Conservation (phyloP, 2,329 filamentous ascomycete genomes). For the Orbilia quercus region DNA sequence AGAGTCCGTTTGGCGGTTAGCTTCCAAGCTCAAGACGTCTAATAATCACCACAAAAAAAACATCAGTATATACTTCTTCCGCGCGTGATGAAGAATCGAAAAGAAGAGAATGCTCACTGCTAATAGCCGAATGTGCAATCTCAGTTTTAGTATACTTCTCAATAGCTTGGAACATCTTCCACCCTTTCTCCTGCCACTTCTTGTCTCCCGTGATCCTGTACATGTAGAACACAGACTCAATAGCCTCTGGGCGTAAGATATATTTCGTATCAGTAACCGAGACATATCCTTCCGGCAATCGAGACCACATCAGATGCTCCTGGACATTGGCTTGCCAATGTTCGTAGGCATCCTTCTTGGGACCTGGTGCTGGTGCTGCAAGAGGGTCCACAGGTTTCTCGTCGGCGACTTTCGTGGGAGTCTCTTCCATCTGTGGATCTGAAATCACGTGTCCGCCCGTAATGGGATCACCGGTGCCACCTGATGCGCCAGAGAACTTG, state of each 20-base stretch:
- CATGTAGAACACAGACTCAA: constrained; percentile 83
- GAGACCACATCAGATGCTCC: constrained; percentile 52
- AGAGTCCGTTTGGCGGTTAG: constrained; percentile 66
- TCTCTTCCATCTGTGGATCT: constrained; percentile 8
- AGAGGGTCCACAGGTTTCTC: not conserved
- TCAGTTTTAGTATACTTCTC: constrained; percentile 74
- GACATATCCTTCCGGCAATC: constrained; percentile 56
- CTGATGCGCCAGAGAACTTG: not conserved
- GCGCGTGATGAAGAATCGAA: constrained; percentile 8
- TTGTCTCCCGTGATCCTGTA: constrained; percentile 87
- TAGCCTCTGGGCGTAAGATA: constrained; percentile 79
- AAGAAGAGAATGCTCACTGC: constrained; percentile 61
- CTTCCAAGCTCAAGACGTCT: constrained; percentile 21
- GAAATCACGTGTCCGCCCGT: constrained; percentile 4
- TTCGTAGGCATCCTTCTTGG: constrained; percentile 38
- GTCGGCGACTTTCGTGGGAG: constrained; percentile 23
- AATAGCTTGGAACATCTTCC: constrained; percentile 83
- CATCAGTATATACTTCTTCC: constrained; percentile 8
- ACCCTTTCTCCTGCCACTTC: constrained; percentile 81
- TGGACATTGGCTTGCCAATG: constrained; percentile 21
- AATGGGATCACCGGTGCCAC: not conserved
- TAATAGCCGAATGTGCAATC: constrained; percentile 76
- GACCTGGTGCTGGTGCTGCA: not conserved
- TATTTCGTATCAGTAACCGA: constrained; percentile 65
- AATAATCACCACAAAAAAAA: not conserved